Evolutionary conservation across 2,329 filamentous ascomycete genomes (phyloP), one percentile per base, ranked within the genome.

Genomic region (Fusarium phyllophilum): DNA sequence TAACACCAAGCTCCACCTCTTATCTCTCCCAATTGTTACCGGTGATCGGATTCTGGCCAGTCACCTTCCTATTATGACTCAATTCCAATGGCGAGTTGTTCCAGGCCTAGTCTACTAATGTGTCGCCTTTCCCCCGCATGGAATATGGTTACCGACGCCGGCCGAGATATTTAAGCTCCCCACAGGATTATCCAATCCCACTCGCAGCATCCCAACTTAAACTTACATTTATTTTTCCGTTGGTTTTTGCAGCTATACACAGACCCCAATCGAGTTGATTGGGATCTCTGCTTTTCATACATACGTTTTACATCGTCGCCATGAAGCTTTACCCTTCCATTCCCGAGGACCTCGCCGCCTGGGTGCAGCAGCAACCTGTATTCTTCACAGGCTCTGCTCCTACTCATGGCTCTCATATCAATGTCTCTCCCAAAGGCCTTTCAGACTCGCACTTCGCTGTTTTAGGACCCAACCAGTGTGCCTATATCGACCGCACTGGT

Each of bases 321-420:
- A 93, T 93, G 91, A 88, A 88, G 80, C 91, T 89, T 80, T 91
- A 85, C 79, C 79, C 86, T 24, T 86, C 85, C 42, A 85, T 93
- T 69, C 80, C 86, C 8, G 79, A 85, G 12, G 84, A 90, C 36
- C 86, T 93, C 39, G 84, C 86, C 64, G 82, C 85, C 45, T 95
- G 92, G 91, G 88, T 91, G 57, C 85, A 90, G 54, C 81, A 84
- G 17, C 93, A 95, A 76, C 89, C 91, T 62, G 84, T 95, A 76
- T 95, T 95, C 86, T 95, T 92, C 85, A 91, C 93, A 17, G 91
- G 90, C 45, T 93, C 91, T 20, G 92, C 93, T 1, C 92, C 93
- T 1, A 86, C 90, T 33, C 86, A 87, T n/a, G 91, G 89, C 26
- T 82, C 84, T 6, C 93, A 95, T 83, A 85, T 95, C 84, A 95